Evolutionary conservation across 2,329 filamentous ascomycete genomes (phyloP), one percentile per base, ranked within the genome.

Genomic region (Madurella fahalii): DNA sequence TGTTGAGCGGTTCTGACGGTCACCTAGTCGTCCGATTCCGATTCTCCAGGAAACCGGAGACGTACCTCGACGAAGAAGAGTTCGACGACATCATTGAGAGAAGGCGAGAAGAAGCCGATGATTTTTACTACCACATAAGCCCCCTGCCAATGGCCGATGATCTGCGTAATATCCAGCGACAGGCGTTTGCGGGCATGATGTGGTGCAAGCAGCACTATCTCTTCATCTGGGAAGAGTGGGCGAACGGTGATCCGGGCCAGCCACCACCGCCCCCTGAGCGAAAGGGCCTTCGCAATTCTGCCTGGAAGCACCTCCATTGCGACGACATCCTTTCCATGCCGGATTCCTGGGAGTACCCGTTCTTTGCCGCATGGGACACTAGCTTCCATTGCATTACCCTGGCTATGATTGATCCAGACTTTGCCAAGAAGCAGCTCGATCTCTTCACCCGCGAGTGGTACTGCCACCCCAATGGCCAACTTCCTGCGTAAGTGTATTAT

Each of bases 181-280:
- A 96, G 70, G 94, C 93, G 4, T 88, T 96, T 62, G 86, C 92
- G 0, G 93, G 94, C 51, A 97, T 97, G 93, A 87, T 97, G 80
- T 97, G 93, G 93, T 95, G 88, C 59, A 97, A 97, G 71, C 93
- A 97, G 70, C 90, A 90, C 73, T 97, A 97, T 71, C 84, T 95
- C 68, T 96, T 97, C 71, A 84, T 97, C 64, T 96, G 91, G 90
- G 92, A 97, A 61, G 89, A 97, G 68, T 97, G 93, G 93, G 91
- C 92, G 25, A 95, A 95, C 60, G 93, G 93, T 50, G 93, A 97
- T 68, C 92, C 92, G 11, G 81, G 80, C 46, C 90, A 92, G 77
- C 90, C 92, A 42, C 89, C 93, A 32, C 94, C 94, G 25, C 93
- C 93, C 1, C 77, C 87, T 1, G 80, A 82, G 40, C 82, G 93